Percentiles rank a stretch among this genome's conserved stretches.
Conservation (phyloP, 2,329 filamentous ascomycete genomes). For the Alternaria triticina region DNA sequence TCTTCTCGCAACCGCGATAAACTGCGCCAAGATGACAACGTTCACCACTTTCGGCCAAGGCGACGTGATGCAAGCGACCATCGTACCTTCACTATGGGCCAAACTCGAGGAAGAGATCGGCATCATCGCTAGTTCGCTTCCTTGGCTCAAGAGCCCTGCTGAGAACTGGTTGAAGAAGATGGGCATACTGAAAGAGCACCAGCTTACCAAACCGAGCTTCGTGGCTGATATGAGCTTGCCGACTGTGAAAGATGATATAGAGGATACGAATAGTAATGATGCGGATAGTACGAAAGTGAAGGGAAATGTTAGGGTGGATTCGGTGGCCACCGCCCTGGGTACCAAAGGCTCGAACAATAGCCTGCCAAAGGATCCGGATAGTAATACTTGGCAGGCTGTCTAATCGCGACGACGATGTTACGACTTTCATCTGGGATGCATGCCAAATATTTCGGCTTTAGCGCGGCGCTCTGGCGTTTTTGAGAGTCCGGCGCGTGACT, state of each 20-base stretch:
- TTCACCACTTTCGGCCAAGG: slow-evolving; percentile 30
- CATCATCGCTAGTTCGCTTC: slow-evolving; percentile 36
- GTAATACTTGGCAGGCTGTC: slow-evolving; percentile 2
- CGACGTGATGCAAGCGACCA: slow-evolving; percentile 33
- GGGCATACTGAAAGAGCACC: slow-evolving; percentile 25
- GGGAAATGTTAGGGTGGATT: slow-evolving; percentile 17
- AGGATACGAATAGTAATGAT: slow-evolving; percentile 13
- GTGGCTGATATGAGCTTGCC: slow-evolving; percentile 19
- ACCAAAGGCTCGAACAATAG: slow-evolving; percentile 12
- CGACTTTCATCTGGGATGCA: not conserved
- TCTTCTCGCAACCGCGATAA: slow-evolving; percentile 30
- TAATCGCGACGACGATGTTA: not conserved
- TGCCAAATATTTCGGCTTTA: slow-evolving; percentile 1
- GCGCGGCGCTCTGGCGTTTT: slow-evolving; percentile 3
- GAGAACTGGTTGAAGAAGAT: slow-evolving; percentile 27
- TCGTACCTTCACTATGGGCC: slow-evolving; percentile 30
- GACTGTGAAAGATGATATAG: slow-evolving; percentile 1
- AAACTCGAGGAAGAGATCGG: slow-evolving; percentile 37
- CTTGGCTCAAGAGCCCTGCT: slow-evolving; percentile 29
- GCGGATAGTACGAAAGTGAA: slow-evolving; percentile 10
- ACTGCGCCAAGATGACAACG: slow-evolving; percentile 33
- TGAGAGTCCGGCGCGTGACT: no score
- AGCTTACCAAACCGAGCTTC: slow-evolving; percentile 26
- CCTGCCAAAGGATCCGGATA: not conserved
- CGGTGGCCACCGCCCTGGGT: slow-evolving; percentile 18